Evolutionary conservation across 1,284 basidiomycete species (phyloP), one percentile per base, ranked within the genome.

Genomic region (Irpex sp.): DNA sequence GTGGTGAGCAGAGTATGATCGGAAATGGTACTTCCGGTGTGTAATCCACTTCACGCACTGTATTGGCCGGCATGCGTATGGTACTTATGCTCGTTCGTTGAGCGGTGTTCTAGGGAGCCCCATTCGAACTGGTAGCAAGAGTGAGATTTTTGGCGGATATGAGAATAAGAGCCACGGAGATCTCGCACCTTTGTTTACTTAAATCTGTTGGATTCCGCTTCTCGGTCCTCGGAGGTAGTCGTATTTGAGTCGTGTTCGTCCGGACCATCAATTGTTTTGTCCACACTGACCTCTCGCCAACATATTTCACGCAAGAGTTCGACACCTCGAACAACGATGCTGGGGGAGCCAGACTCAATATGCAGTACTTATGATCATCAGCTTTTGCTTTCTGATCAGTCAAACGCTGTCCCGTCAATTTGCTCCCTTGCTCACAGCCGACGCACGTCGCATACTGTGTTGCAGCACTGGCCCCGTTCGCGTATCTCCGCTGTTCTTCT

Each of bases 391-490:
- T 66, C 77, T 79, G 55, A 86, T 71, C 64, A 81, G 47, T 76
- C 78, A 55, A 88, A 72, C 67, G 88, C 86, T 44, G 74, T 80
- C 63, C 76, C 72, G 7, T 80, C 69, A 57, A 84, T 71, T n/a
- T 69, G 64, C 57, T 77, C 77, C 44, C 78, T 77, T 0, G 78
- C 76, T 44, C 77, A 76, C 58, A 89, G 72, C 62, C 82, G 82
- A 19, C 74, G 71, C 3, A 77, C 77, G 61, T 88, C 74, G 71
- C 3, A 77, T 77, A 60, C 88, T 79, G 58, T 83, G 81, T 61
- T 85, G 80, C 60, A 90, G 77, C 65, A 90, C 31, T 31, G 31
- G 82, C n/a, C 85, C 82, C 59, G 83, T 77, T 65, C 82, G 85
- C 11, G 86, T 81, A 80, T 17, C 80, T 76, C 59, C 79, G 80